phyloP scores from a whole-genome alignment of 148 eudicot genomes.

The Chenopodium formosanum region DNA sequence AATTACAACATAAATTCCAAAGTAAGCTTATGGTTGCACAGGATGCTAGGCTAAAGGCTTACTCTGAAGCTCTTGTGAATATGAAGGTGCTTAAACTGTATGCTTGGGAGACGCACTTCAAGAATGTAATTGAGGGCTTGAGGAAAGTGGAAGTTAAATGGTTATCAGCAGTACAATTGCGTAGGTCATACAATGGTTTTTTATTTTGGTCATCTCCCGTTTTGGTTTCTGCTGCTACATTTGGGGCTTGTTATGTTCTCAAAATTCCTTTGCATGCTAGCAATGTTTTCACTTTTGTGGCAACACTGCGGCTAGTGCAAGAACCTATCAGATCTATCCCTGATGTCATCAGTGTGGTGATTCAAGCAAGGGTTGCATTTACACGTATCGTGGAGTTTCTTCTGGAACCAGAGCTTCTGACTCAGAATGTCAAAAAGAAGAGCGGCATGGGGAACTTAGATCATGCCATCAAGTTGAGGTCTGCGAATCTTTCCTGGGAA shows the following conservation, averaged over 20 bases:
- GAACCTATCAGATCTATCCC: conserved; percentile 63
- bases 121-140: conserved; percentile 43
- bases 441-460: conserved; percentile 11
- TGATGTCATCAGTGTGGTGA: conserved; percentile 58
- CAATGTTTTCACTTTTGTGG: conserved; percentile 70
- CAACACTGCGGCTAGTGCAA: conserved; percentile 63
- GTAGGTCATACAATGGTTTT: conserved; percentile 43
- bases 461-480: conserved; percentile 32
- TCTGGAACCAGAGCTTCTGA: conserved; percentile 64
- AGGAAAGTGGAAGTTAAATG: conserved; percentile 54
- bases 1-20: conserved; percentile 61
- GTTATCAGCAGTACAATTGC: conserved; percentile 52
- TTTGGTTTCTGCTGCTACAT: conserved; percentile 63
- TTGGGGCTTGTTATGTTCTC: conserved; percentile 60
- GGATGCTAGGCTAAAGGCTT: conserved; percentile 59
- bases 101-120: conserved; percentile 81
- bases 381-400: conserved; percentile 55
- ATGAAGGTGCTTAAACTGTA: conserved; percentile 80
- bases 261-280: conserved; percentile 57
- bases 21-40: conserved; percentile 61
- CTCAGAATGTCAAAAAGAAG: conserved; percentile 26
- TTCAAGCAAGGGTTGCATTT: conserved; percentile 70
- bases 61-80: conserved; percentile 65
- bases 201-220: conserved; percentile 71
- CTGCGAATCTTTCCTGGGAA: conserved; percentile 62